A percentile compares a stretch with the other conserved stretches of the same genome.
Conservation (phyloP, 2,329 filamentous ascomycete genomes). For the Calonectria fujianensis region DNA sequence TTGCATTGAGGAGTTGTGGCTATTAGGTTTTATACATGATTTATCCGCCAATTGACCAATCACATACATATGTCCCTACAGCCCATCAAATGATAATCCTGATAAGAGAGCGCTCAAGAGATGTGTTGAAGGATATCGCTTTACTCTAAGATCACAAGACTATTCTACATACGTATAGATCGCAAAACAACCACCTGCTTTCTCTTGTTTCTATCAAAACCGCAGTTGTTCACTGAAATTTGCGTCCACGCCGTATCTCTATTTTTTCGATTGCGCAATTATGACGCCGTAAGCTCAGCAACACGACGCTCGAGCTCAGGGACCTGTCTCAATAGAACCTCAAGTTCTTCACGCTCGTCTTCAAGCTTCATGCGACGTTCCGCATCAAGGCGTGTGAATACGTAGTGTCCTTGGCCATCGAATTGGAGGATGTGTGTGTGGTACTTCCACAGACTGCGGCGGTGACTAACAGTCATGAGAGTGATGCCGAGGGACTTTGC, state of each 20-base stretch:
- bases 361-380: conserved; percentile 89
- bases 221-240: background rate
- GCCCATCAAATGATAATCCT: background rate
- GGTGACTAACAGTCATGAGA: conserved; percentile 96
- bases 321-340: conserved; percentile 88
- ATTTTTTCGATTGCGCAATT: conserved; percentile 30
- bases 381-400: conserved; percentile 93
- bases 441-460: conserved; percentile 96
- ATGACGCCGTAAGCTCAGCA: conserved; percentile 79
- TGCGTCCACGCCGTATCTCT: background rate
- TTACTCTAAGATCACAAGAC: conserved; percentile 1
- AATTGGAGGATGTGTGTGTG: conserved; percentile 97
- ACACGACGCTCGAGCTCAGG: conserved; percentile 92
- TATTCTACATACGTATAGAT: conserved; percentile 37
- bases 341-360: conserved; percentile 97
- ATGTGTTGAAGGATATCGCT: background rate
- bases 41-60: background rate
- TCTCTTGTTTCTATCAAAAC: background rate
- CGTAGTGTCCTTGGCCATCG: conserved; percentile 92
- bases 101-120: background rate
- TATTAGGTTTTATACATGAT: background rate
- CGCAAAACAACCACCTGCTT: background rate
- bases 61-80: background rate
- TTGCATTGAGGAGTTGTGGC: background rate
- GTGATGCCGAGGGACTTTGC: conserved; percentile 94